These are phyloP conservation scores for Porpolomopsis calyptriformis DNA, from an alignment of 768 basidiomycete species.

Conservation along the genomic window DNA sequence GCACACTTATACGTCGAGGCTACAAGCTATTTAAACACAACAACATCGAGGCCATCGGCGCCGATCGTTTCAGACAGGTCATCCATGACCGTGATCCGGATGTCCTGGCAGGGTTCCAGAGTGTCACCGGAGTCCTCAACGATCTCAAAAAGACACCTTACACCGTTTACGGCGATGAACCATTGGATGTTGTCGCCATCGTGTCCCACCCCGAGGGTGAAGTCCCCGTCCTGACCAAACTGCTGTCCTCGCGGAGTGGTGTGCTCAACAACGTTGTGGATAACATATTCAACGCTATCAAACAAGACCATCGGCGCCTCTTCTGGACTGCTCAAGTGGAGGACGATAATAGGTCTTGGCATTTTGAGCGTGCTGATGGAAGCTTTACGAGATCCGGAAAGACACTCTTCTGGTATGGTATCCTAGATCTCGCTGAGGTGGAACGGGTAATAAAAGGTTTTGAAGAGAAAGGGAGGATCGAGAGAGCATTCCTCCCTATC, in stretches of 20 bases:
- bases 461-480: slow-evolving; percentile 73
- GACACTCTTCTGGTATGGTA: slow-evolving; percentile 96
- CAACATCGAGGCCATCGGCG: slow-evolving; percentile 72
- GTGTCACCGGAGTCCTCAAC: slow-evolving; percentile 80
- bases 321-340: slow-evolving; percentile 98
- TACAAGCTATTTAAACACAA: slow-evolving; percentile 94
- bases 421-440: slow-evolving; percentile 84
- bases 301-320: slow-evolving; percentile 83
- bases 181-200: slow-evolving; percentile 88
- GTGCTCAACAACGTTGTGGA: slow-evolving; percentile 91
- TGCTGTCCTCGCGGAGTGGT: slow-evolving; percentile 79
- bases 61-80: slow-evolving; percentile 90
- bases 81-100: slow-evolving; percentile 94
- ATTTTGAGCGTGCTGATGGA: slow-evolving; percentile 96
- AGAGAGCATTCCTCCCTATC: slow-evolving; percentile 84
- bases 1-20: slow-evolving; percentile 94
- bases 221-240: slow-evolving; percentile 84
- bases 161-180: slow-evolving; percentile 98
- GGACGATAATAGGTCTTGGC: slow-evolving; percentile 96
- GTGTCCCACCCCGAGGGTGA: slow-evolving; percentile 88
- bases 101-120: slow-evolving; percentile 69
- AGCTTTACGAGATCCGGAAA: slow-evolving; percentile 92
- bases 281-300: slow-evolving; percentile 95
- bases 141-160: slow-evolving; percentile 74
- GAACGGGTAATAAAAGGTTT: slow-evolving; percentile 71